Evolutionary conservation across 768 basidiomycete genomes (phyloP), one percentile per base, ranked within the genome.

Genomic region (Calocybe cyanea): DNA sequence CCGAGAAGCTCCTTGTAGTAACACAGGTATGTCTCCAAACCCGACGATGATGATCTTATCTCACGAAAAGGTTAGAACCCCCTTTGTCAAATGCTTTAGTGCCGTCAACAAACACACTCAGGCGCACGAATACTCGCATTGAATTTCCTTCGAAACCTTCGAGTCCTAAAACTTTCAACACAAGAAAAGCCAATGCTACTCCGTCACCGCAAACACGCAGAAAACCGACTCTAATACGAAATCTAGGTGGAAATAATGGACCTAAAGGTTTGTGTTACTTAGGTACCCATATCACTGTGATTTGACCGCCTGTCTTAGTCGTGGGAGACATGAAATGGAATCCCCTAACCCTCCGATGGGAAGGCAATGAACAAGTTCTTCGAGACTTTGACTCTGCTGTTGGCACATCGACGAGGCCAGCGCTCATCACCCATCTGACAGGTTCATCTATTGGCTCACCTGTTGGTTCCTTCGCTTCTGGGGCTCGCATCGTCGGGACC

Each of bases 311-410:
- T 43, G 44, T 40, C 50, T n/a, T 58, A 95, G 95, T 92, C 37
- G 80, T 95, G 46, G 93, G 92, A 17, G 91, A 94, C 44, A 99
- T 99, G 95, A 88, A 81, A 58, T 99, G 92, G 90, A 98, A 99
- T 65, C 94, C 95, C 32, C 70, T 67, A 14, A 83, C 82, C 2
- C 78, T 88, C 13, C 85, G 91, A 28, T 99, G 95, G 95, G 95
- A 99, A 72, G 95, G 95, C 42, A 98, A 99, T 63, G 95, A 99
- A 52, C 83, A 87, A 48, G 80, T 82, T 13, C 75, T 97, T 23
- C 84, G 87, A 47, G 93, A 92, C 45, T 99, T 98, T 62, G 95
- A 98, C 34, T 81, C 80, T 14, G 84, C 78, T 13, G 77, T 88
- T 38, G 81, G 83, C 38, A 84, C 86, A 10, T 91, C 92, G 3